Conservation (phyloP, 768 basidiomycete genomes). For the Fibroporia radiculosa region DNA sequence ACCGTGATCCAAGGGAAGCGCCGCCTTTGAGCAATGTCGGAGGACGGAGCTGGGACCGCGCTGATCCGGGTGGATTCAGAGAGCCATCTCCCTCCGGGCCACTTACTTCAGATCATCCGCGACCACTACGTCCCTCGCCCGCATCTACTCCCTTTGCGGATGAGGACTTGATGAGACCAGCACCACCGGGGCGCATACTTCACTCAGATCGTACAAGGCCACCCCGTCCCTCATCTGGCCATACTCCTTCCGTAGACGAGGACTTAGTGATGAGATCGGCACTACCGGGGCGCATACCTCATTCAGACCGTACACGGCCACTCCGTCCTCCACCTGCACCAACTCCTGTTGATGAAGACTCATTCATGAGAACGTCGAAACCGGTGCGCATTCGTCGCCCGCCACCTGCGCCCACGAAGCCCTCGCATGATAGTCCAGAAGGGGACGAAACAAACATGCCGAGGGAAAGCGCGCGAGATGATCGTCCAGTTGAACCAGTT, state of each 20-base stretch:
- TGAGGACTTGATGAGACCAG: background rate
- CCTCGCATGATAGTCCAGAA: background rate
- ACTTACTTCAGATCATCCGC: conserved; percentile 14
- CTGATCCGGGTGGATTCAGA: background rate
- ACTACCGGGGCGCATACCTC: conserved; percentile 10
- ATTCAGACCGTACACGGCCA: conserved; percentile 14
- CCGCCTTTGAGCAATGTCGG: background rate
- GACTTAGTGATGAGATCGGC: background rate
- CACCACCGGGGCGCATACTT: conserved; percentile 2
- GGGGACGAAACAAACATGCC: background rate
- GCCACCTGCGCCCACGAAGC: background rate
- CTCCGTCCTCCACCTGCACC: background rate
- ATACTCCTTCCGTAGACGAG: background rate
- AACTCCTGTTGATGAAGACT: background rate
- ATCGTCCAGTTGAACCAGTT: conserved; percentile 1
- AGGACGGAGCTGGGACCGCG: background rate
- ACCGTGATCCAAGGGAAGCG: background rate
- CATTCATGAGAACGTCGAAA: background rate
- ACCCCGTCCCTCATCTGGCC: background rate
- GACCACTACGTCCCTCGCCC: background rate
- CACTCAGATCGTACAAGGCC: conserved; percentile 12
- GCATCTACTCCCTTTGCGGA: background rate
- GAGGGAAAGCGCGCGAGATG: background rate
- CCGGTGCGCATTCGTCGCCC: conserved; percentile 5
- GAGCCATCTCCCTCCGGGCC: background rate